Evolutionary conservation across 2,329 filamentous ascomycete species (phyloP).

Genomic region (Arthrinium puccinioides): DNA sequence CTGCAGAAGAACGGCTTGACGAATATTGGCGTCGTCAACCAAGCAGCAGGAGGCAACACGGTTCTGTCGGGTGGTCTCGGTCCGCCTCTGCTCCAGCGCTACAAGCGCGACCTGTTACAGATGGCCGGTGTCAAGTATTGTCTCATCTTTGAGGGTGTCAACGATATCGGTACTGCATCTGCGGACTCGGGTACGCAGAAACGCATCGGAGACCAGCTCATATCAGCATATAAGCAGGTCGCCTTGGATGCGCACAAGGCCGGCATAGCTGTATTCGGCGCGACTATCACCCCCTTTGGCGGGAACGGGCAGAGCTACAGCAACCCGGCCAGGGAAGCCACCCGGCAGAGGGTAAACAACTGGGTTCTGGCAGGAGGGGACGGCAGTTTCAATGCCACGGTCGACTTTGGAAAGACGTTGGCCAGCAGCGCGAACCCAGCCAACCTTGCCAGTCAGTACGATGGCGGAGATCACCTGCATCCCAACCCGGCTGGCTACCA

Average conservation of each 20-base stretch:
- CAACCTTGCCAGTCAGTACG: conserved; percentile 42
- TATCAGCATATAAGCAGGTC: conserved; percentile 53
- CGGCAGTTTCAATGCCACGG: conserved; percentile 49
- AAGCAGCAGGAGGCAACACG: conserved; percentile 63
- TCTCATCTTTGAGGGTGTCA: conserved; percentile 62
- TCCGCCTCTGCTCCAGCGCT: conserved; percentile 50
- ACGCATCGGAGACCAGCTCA: conserved; percentile 40
- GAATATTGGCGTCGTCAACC: conserved; percentile 52
- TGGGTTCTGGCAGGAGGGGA: conserved; percentile 47
- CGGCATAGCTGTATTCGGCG: conserved; percentile 51
- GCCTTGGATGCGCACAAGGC: conserved; percentile 43
- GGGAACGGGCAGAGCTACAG: conserved; percentile 46
- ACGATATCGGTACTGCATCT: conserved; percentile 54
- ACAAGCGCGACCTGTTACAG: conserved; percentile 57
- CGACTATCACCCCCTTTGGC: conserved; percentile 59
- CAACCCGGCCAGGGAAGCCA: conserved; percentile 44
- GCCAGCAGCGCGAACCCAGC: conserved; percentile 40
- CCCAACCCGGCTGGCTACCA: conserved; percentile 53
- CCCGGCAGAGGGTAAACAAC: conserved; percentile 49
- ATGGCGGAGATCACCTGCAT: conserved; percentile 60
- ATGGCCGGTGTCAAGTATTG: conserved; percentile 51
- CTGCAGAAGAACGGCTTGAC: conserved; percentile 40
- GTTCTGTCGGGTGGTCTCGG: conserved; percentile 56
- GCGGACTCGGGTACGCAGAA: conserved; percentile 38
- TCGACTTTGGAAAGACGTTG: conserved; percentile 56